Evolutionary conservation across 2,329 filamentous ascomycete genomes (phyloP).

Genomic region (Ophidiomyces ophidiicola): DNA sequence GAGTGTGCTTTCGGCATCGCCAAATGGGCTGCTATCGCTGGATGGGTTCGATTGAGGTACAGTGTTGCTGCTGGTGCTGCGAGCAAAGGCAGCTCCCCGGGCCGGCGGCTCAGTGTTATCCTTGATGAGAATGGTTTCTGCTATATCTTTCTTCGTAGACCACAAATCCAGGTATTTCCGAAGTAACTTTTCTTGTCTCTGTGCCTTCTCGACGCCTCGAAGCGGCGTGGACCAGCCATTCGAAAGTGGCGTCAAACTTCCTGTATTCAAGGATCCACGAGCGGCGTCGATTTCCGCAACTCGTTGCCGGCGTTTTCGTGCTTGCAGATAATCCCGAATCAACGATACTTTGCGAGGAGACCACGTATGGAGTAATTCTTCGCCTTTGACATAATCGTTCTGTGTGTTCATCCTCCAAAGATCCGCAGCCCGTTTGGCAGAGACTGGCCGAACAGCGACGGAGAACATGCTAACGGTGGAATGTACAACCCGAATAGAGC

Average conservation of each 20-base stretch:
- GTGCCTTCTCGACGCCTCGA: conserved; percentile 22
- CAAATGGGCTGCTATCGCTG: conserved; percentile 21
- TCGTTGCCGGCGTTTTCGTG: conserved; percentile 60
- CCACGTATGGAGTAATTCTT: conserved; percentile 77
- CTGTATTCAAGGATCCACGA: conserved; percentile 33
- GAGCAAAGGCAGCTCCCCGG: conserved; percentile 25
- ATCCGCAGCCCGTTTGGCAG: conserved; percentile 82
- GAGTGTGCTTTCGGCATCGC: conserved; percentile 3
- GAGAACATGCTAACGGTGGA: conserved; percentile 80
- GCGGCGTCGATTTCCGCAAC: conserved; percentile 66
- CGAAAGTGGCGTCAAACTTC: conserved; percentile 28
- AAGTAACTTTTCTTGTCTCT: conserved; percentile 30
- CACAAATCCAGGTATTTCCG: conserved; percentile 33
- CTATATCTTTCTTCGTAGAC: conserved; percentile 31
- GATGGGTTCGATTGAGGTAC: conserved; percentile 13
- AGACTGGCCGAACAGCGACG: conserved; percentile 70
- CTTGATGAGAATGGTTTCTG: conserved; percentile 34
- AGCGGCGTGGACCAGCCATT: conserved; percentile 27
- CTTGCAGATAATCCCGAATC: conserved; percentile 71
- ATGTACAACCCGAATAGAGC: conserved; percentile 70
- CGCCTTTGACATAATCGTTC: conserved; percentile 90
- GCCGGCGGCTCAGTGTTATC: conserved; percentile 35
- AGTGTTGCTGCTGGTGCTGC: conserved; percentile 4
- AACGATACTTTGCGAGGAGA: conserved; percentile 78
- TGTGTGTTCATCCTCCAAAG: conserved; percentile 94